phyloP scores from a whole-genome alignment of 2,329 filamentous ascomycete species.

The Apiospora kogelbergensis region DNA sequence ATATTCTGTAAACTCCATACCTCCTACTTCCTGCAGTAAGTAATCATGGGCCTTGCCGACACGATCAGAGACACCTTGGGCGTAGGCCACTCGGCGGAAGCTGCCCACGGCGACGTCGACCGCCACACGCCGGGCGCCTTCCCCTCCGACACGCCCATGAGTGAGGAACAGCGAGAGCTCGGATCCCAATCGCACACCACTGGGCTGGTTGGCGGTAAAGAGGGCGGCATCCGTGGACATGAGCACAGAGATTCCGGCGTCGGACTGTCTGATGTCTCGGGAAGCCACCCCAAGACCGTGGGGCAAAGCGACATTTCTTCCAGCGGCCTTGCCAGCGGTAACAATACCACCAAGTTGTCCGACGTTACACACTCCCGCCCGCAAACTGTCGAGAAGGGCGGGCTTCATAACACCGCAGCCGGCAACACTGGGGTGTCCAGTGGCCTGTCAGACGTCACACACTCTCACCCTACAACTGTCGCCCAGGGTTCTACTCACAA shows the following conservation, averaged over 20 bases:
- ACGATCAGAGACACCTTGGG: neutral
- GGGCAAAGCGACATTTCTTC: neutral
- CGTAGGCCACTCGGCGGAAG: neutral
- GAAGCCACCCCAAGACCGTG: neutral
- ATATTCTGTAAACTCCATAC: neutral
- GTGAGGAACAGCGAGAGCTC: neutral
- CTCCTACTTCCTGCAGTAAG: neutral
- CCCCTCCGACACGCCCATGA: neutral
- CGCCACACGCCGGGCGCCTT: neutral
- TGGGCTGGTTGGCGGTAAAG: neutral
- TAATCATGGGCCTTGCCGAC: conserved; percentile 5
- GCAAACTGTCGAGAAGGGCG: neutral
- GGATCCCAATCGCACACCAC: neutral
- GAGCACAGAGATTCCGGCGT: neutral
- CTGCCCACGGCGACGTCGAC: neutral
- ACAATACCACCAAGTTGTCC: neutral
- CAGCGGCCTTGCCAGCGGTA: neutral
- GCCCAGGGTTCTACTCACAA: neutral
- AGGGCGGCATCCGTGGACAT: neutral
- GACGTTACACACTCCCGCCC: neutral
- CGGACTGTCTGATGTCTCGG: neutral
- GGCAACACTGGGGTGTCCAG: neutral
- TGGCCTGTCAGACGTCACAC: neutral
- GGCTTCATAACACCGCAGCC: neutral
- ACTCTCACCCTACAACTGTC: neutral